Percentiles rank a stretch among this genome's conserved stretches.
phyloP scores from a whole-genome alignment of 75 land plant species.

The Chamaecyparis obtusa region DNA sequence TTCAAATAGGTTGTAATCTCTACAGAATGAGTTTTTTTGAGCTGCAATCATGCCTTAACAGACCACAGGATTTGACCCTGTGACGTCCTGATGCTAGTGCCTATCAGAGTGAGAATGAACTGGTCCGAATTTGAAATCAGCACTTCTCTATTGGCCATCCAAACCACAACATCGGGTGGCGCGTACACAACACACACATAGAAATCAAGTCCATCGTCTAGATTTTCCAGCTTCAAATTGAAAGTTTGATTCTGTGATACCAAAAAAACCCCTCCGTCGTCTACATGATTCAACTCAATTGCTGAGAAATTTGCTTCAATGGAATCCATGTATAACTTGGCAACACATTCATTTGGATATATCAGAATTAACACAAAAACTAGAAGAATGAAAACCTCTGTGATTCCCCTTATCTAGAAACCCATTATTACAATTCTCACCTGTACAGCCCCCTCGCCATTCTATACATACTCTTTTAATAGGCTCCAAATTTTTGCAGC shows the following conservation, averaged over 20 bases:
- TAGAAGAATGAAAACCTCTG: background rate
- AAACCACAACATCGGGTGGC: constrained; percentile 34
- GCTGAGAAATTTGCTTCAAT: constrained; percentile 48
- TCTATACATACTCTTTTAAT: background rate
- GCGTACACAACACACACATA: constrained; percentile 44
- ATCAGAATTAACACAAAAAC: background rate
- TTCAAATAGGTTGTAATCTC: too few relatives aligned
- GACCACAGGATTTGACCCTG: constrained; percentile 42
- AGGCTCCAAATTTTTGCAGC: too few relatives aligned
- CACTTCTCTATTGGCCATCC: constrained; percentile 58
- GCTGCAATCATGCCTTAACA: too few relatives aligned
- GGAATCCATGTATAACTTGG: background rate
- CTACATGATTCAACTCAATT: constrained; percentile 29
- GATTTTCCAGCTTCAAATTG: constrained; percentile 34
- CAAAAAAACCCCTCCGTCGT: constrained; percentile 42
- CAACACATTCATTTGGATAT: background rate
- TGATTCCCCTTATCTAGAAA: background rate
- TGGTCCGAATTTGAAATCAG: constrained; percentile 35
- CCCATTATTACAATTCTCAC: background rate
- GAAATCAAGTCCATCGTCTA: constrained; percentile 16
- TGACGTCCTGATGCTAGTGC: constrained; percentile 23
- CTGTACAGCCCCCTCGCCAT: background rate
- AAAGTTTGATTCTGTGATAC: constrained; percentile 40
- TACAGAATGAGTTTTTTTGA: too few relatives aligned
- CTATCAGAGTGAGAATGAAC: constrained; percentile 27